phyloP scores from a whole-genome alignment of 169 alveolate genomes.

The Theileria annulata region DNA sequence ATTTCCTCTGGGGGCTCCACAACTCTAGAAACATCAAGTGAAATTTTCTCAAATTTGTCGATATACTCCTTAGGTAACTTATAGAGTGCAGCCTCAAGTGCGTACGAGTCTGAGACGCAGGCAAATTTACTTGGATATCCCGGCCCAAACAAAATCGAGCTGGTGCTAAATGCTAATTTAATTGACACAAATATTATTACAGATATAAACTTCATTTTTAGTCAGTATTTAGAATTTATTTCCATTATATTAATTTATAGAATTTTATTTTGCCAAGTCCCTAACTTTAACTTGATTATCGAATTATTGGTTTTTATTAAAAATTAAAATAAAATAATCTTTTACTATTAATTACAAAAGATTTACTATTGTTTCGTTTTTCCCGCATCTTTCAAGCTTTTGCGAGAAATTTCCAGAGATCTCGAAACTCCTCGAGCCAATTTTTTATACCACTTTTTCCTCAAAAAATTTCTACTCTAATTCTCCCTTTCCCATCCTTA shows the following conservation, averaged over 20 bases:
- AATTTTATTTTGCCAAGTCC: not conserved
- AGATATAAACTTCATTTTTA: constrained; percentile 2
- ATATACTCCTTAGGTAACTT: constrained; percentile 21
- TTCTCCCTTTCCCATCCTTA: not conserved
- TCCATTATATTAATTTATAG: not conserved
- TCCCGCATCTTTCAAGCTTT: not conserved
- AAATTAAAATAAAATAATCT: not conserved
- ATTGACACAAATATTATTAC: constrained; percentile 2
- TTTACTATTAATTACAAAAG: not conserved
- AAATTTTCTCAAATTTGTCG: constrained; percentile 3
- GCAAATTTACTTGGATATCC: constrained; percentile 47
- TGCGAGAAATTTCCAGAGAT: not conserved
- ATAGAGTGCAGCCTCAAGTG: constrained; percentile 15
- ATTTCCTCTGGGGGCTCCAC: constrained; percentile 25
- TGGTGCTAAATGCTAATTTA: constrained; percentile 2
- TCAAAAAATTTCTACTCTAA: not conserved
- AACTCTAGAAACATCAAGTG: constrained; percentile 18
- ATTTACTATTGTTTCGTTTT: not conserved
- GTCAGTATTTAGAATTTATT: not conserved
- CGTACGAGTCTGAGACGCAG: constrained; percentile 34
- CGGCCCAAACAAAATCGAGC: constrained; percentile 57
- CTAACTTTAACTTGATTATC: not conserved
- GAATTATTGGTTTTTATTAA: not conserved
- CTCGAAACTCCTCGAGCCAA: not conserved
- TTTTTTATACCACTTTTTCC: not conserved